These are phyloP conservation scores for Blakeslea trispora DNA, from an alignment of 371 early-diverging fungal species.

Conservation along the genomic window DNA sequence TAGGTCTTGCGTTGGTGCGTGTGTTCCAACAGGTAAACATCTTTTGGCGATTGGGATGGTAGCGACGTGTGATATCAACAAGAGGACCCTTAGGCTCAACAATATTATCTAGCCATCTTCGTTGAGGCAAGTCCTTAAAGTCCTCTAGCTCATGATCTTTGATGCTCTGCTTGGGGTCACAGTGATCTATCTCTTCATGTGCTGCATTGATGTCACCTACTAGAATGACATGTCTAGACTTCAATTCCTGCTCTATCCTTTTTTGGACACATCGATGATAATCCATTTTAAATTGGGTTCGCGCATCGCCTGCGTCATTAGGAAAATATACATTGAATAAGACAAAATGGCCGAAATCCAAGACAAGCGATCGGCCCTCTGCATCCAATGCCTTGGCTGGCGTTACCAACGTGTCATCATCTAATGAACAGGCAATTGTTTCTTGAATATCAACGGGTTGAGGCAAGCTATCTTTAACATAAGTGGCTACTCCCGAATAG, in stretches of 20 bases:
- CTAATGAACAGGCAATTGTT: constrained; percentile 62
- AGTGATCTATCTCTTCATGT: constrained; percentile 79
- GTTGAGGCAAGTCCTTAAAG: constrained; percentile 67
- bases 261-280: constrained; percentile 59
- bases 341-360: constrained; percentile 80
- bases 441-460: constrained; percentile 62
- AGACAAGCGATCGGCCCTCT: constrained; percentile 81
- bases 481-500: constrained; percentile 80
- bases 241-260: constrained; percentile 52
- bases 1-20: constrained; percentile 63
- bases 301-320: constrained; percentile 59
- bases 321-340: constrained; percentile 87
- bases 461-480: constrained; percentile 51
- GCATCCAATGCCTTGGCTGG: constrained; percentile 62
- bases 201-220: constrained; percentile 83
- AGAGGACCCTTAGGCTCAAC: constrained; percentile 58
- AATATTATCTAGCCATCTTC: constrained; percentile 73
- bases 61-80: constrained; percentile 54
- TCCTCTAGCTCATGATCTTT: constrained; percentile 53
- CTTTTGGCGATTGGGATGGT: constrained; percentile 52
- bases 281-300: constrained; percentile 65
- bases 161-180: constrained; percentile 69
- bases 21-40: constrained; percentile 85
- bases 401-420: constrained; percentile 17
- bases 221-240: constrained; percentile 64